Evolutionary conservation across 805 yeast species (phyloP), one percentile per base, ranked within the genome.

Genomic region (Nakazawaea molendinolei): DNA sequence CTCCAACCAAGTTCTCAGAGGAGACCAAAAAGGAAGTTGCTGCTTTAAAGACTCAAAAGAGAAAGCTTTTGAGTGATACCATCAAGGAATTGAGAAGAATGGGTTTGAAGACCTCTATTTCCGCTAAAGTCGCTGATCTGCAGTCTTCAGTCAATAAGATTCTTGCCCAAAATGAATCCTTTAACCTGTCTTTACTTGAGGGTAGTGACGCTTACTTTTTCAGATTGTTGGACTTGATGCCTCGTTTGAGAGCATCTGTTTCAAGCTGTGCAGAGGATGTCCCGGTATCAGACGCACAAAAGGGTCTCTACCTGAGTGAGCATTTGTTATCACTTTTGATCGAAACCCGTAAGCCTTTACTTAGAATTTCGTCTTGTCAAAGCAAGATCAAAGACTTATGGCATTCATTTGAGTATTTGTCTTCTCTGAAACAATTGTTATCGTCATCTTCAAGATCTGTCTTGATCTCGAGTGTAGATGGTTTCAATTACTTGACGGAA

Each of bases 11-110:
- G 3, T 63, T 69, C 45, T 79, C 72, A 4, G 86, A 89, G 36
- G 94, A 83, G 25, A 78, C 75, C 44, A 86, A 87, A 59, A 82
- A 82, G 52, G 51, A 63, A 1, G 57, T 81, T 25, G 79, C 87
- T 2, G 69, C 86, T 5, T 64, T 92, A 56, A 84, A 81, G 50
- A 69, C 79, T n/a, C 90, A 86, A 49, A 92, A 92, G 58, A 67
- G 79, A 41, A 82, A 80, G 45, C 57, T 87, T 5, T 61, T 94
- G 36, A 82, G 92, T 58, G 86, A 79, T 39, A 72, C 87, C 0
- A 58, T 92, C 41, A 76, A 77, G 43, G 92, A 85, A 45, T 60
- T 90, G 36, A 73, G 76, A 51, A 62, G 77, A 40, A 74, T 85
- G 51, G 99, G 99, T 1, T 57, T 92, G 45, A 81, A 76, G 46